Base-by-base conservation (phyloP, 306 rosid genomes). In the Dalbergia cultrata region DNA sequence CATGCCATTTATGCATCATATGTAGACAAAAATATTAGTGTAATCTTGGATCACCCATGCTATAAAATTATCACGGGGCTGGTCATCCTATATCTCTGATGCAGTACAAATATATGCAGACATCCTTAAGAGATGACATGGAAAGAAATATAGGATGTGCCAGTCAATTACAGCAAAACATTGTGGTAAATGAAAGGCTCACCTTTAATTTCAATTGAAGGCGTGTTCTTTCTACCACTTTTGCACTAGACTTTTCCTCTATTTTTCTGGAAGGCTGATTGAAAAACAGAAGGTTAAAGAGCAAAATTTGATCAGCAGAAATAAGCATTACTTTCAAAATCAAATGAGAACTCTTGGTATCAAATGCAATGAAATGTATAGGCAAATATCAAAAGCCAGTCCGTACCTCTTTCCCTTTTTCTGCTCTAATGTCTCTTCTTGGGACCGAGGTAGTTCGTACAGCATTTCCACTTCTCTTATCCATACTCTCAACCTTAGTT, bases 191-290 rank as follows among this genome's bases (percentile, higher is more conserved):
- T 44, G 74, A 35, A 71, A 73, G 21, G 72, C 62, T 69, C 8
- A 90, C 91, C 98, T 92, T 92, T 74, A 88, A 80, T 85, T 89
- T 94, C 53, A 86, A 76, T 79, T 88, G 97, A 80, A 84, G 80
- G 44, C 73, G 86, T 26, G 74, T 75, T 80, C 84, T 86, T 77
- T 45, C 90, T 7, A 75, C 79, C 84, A 74, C 90, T 68, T 67
- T 85, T 66, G 81, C 65, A 67, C 75, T 87, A 22, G 85, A 58
- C 76, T 85, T 90, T 67, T 64, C 90, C 70, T 60, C 89, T 62
- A 76, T 33, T 84, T 86, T 90, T 82, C 87, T 85, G 75, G 79
- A 57, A 73, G 88, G 67, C 92, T 85, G 17, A 9, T 74, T 9
- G 33, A 41, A 53, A 41, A 59, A 67, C 37, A 70, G 13, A 41